These are phyloP conservation scores for Coniferiporia sulphurascens DNA, from an alignment of 1,284 basidiomycete genomes.

Conservation along the genomic window DNA sequence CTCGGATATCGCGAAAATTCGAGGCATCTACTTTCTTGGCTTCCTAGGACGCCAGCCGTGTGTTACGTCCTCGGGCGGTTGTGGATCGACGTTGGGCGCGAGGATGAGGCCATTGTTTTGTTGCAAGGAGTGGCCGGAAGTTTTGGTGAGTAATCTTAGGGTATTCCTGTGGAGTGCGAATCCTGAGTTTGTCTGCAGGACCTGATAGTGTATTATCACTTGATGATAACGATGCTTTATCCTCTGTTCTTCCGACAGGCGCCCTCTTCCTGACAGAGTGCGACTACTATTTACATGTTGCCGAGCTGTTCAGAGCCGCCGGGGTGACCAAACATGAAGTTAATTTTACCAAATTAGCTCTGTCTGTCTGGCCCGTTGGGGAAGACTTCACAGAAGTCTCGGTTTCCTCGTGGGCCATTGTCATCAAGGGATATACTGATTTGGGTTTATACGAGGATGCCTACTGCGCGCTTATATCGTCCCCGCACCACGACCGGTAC, in stretches of 20 bases:
- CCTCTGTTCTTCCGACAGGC: conserved; percentile 55
- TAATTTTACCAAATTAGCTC: conserved; percentile 69
- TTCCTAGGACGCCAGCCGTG: conserved; percentile 72
- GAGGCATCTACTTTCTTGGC: conserved; percentile 62
- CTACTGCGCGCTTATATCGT: conserved; percentile 70
- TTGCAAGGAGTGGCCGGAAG: conserved; percentile 75
- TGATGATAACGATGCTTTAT: conserved; percentile 63
- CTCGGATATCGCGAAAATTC: conserved; percentile 64
- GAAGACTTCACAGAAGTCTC: conserved; percentile 52
- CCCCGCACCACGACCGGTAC: conserved; percentile 73
- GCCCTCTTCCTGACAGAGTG: conserved; percentile 56
- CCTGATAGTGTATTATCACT: conserved; percentile 44
- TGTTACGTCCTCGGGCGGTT: conserved; percentile 71
- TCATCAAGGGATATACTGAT: conserved; percentile 75
- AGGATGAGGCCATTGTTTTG: conserved; percentile 67
- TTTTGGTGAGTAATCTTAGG: conserved; percentile 54
- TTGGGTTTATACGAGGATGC: conserved; percentile 80
- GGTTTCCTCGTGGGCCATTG: conserved; percentile 51
- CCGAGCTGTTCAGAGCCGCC: conserved; percentile 65
- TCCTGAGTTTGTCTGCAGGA: conserved; percentile 35
- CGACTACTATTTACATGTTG: conserved; percentile 73
- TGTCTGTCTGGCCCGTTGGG: conserved; percentile 56
- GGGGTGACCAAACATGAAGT: conserved; percentile 59
- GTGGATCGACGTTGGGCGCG: conserved; percentile 62
- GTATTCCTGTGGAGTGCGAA: not conserved